Evolutionary conservation across 1,284 basidiomycete species (phyloP).

Genomic region (Takashimella tepidaria): DNA sequence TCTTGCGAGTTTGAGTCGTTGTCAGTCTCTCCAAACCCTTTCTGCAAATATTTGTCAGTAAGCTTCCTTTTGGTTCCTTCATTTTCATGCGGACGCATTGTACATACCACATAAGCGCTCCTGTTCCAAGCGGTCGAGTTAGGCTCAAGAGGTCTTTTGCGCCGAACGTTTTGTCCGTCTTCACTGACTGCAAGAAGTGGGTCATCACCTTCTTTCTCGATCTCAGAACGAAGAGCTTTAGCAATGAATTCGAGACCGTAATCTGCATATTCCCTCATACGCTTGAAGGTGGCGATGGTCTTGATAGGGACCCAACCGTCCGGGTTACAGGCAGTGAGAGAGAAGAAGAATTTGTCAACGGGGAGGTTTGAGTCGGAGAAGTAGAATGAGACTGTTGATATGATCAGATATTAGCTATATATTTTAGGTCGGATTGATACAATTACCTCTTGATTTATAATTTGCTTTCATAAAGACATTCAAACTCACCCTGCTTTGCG

Average conservation of each 20-base stretch:
- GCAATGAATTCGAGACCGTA: constrained; percentile 64
- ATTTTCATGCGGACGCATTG: no score
- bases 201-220: constrained; percentile 47
- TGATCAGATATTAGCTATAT: neutral
- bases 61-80: no score
- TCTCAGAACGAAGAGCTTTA: constrained; percentile 56
- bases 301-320: constrained; percentile 89
- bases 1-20: constrained; percentile 62
- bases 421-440: neutral
- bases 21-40: constrained; percentile 70
- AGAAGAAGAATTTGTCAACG: constrained; percentile 98
- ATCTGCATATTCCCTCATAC: constrained; percentile 71
- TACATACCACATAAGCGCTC: constrained; percentile 75
- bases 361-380: constrained; percentile 95
- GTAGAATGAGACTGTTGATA: constrained; percentile 82
- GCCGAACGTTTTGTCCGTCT: constrained; percentile 65
- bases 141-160: constrained; percentile 64
- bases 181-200: constrained; percentile 66
- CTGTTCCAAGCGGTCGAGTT: constrained; percentile 63
- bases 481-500: constrained; percentile 39
- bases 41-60: constrained; percentile 52
- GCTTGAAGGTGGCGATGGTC: constrained; percentile 89
- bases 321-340: constrained; percentile 63
- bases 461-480: neutral
- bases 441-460: neutral